These are phyloP conservation scores for Aspergillus japonicus DNA, from an alignment of 2,329 filamentous ascomycete species.

Conservation along the genomic window DNA sequence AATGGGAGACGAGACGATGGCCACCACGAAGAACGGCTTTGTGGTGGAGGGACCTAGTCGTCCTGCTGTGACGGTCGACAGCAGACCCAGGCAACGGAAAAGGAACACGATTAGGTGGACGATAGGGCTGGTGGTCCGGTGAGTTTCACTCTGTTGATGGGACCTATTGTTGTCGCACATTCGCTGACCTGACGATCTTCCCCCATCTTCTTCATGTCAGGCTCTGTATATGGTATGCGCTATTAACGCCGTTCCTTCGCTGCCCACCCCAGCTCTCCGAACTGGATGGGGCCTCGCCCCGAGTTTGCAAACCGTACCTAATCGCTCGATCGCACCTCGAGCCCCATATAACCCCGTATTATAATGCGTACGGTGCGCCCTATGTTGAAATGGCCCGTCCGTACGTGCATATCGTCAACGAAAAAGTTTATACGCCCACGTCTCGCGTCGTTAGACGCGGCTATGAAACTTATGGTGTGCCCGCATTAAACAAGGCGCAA, in stretches of 20 bases:
- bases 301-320: slow-evolving; percentile 78
- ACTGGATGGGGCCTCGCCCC: slow-evolving; percentile 68
- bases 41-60: slow-evolving; percentile 21
- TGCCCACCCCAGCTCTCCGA: slow-evolving; percentile 71
- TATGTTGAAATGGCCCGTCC: slow-evolving; percentile 76
- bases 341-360: slow-evolving; percentile 82
- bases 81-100: slow-evolving; percentile 15
- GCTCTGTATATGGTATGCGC: slow-evolving; percentile 79
- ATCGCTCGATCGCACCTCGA: slow-evolving; percentile 64
- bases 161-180: background rate
- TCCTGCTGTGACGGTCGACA: slow-evolving; percentile 11
- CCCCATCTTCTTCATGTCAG: slow-evolving; percentile 45
- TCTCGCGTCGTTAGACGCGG: slow-evolving; percentile 60
- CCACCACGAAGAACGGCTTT: slow-evolving; percentile 29
- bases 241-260: slow-evolving; percentile 76
- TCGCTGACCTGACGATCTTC: background rate
- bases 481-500: slow-evolving; percentile 66
- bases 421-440: slow-evolving; percentile 66
- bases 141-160: slow-evolving; percentile 18
- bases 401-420: slow-evolving; percentile 62
- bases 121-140: slow-evolving; percentile 37
- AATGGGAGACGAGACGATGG: slow-evolving; percentile 22
- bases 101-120: slow-evolving; percentile 33
- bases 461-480: slow-evolving; percentile 70
- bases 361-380: slow-evolving; percentile 76